Evolutionary conservation across 2,329 filamentous ascomycete species (phyloP).

Genomic region (Xylariaceae sp.): DNA sequence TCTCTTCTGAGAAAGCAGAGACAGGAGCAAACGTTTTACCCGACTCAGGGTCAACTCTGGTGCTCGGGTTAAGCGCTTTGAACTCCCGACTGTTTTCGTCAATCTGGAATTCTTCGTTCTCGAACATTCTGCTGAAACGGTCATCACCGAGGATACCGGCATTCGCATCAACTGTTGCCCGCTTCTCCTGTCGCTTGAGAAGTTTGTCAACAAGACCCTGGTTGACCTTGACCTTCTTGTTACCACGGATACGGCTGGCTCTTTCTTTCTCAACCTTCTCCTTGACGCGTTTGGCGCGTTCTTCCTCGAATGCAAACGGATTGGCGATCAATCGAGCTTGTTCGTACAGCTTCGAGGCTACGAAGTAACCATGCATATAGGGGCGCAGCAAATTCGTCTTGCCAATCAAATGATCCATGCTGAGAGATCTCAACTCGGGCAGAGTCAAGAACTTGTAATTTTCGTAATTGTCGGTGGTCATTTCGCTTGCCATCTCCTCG

Average conservation of each 20-base stretch:
- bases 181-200: slow-evolving; percentile 59
- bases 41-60: slow-evolving; percentile 42
- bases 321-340: slow-evolving; percentile 90
- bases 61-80: slow-evolving; percentile 82
- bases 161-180: slow-evolving; percentile 51
- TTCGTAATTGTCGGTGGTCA: slow-evolving; percentile 80
- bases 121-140: slow-evolving; percentile 83
- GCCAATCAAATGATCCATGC: slow-evolving; percentile 81
- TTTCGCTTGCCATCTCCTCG: slow-evolving; percentile 93
- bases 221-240: slow-evolving; percentile 98
- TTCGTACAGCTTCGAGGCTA: slow-evolving; percentile 90
- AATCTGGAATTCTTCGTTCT: slow-evolving; percentile 87
- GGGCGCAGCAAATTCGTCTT: slow-evolving; percentile 84
- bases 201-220: slow-evolving; percentile 71
- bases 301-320: slow-evolving; percentile 89
- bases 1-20: slow-evolving; percentile 43
- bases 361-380: slow-evolving; percentile 99
- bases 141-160: slow-evolving; percentile 72
- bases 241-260: slow-evolving; percentile 87
- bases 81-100: slow-evolving; percentile 89
- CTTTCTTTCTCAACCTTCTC: slow-evolving; percentile 96
- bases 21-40: slow-evolving; percentile 29
- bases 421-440: slow-evolving; percentile 78
- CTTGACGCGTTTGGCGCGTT: slow-evolving; percentile 82
- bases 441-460: slow-evolving; percentile 98